phyloP scores from a whole-genome alignment of 805 yeast genomes.

The Candida arabinofermentans region DNA sequence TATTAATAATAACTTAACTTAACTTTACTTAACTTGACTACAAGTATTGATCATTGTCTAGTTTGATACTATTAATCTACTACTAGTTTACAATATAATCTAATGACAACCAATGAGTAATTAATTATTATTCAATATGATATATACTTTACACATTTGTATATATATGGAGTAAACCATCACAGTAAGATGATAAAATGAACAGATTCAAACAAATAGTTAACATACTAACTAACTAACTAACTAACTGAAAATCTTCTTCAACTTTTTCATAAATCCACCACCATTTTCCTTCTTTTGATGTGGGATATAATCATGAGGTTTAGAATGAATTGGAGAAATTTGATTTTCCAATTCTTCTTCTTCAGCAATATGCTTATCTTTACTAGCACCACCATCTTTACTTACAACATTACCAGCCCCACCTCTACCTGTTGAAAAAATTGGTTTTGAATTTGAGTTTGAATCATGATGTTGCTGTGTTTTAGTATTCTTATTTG shows the following conservation, averaged over 20 bases:
- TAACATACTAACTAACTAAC: constrained; percentile 17
- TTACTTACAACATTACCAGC: constrained; percentile 45
- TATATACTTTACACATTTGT: no score
- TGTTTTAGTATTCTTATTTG: no score
- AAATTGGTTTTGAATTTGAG: no score
- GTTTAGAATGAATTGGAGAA: constrained; percentile 25
- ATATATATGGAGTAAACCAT: no score
- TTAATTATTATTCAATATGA: no score
- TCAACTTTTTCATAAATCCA: constrained; percentile 16
- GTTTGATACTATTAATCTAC: background rate
- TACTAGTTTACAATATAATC: no score
- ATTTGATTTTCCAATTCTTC: constrained; percentile 41
- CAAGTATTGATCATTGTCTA: no score
- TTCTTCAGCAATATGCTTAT: constrained; percentile 18
- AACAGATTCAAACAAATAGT: constrained; percentile 10
- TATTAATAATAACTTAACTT: background rate
- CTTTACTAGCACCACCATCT: background rate
- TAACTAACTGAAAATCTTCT: constrained; percentile 16
- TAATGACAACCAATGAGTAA: no score
- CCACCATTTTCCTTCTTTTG: constrained; percentile 5
- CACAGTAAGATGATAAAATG: no score
- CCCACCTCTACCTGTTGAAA: constrained; percentile 57
- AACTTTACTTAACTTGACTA: background rate
- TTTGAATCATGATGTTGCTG: no score
- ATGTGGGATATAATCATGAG: background rate